Evolutionary conservation across 345 rosid genomes (phyloP).

Genomic region (Gossypium sturtianum): DNA sequence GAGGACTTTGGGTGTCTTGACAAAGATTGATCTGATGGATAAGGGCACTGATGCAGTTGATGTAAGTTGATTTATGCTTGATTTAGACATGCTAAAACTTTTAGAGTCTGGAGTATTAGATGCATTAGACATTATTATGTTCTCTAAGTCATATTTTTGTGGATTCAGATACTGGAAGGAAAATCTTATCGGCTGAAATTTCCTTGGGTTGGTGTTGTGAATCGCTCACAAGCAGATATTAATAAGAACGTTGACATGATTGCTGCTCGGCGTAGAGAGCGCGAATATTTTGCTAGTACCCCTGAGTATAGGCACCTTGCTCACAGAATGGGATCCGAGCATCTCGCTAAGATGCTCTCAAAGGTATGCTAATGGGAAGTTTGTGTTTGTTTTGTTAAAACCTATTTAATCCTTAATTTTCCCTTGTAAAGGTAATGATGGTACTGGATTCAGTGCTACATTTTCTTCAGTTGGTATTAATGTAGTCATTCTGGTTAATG

Average conservation of each 20-base stretch:
- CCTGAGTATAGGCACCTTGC: constrained; percentile 96
- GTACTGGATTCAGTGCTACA: not conserved
- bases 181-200: constrained; percentile 72
- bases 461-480: not conserved
- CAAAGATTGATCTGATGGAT: constrained; percentile 99
- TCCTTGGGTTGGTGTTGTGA: constrained; percentile 99
- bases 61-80: constrained; percentile 45
- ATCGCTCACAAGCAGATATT: constrained; percentile 97
- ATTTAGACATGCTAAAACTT: not conserved
- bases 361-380: constrained; percentile 42
- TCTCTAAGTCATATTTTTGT: constrained; percentile 17
- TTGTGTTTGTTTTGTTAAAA: not conserved
- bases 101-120: not conserved
- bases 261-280: constrained; percentile 93
- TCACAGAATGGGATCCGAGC: constrained; percentile 94
- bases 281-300: constrained; percentile 77
- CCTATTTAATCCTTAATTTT: not conserved
- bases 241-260: constrained; percentile 98
- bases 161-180: constrained; percentile 81
- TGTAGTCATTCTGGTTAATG: constrained; percentile 13
- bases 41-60: constrained; percentile 98
- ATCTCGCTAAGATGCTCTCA: constrained; percentile 92
- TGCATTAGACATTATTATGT: constrained; percentile 7
- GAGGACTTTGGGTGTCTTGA: constrained; percentile 94
- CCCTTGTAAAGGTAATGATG: not conserved